Evolutionary conservation across 2,329 filamentous ascomycete genomes (phyloP).

Genomic region (Trichoderma hamatum): DNA sequence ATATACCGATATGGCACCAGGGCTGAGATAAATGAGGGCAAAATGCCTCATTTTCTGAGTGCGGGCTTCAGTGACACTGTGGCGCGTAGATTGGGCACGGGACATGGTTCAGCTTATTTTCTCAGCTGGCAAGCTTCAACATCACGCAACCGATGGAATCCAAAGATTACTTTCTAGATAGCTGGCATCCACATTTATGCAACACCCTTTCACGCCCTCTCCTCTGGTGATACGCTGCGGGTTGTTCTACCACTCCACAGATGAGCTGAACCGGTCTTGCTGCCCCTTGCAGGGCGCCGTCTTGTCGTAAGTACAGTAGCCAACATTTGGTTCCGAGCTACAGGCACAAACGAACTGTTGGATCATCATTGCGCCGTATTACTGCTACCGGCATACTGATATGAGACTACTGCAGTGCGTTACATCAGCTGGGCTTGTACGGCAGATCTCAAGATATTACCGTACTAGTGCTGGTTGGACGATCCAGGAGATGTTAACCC

Average conservation of each 20-base stretch:
- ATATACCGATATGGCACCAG: neutral
- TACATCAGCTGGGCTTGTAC: neutral
- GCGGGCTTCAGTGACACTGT: neutral
- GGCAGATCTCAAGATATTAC: neutral
- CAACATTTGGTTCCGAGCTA: neutral
- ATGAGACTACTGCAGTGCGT: neutral
- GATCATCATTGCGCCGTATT: neutral
- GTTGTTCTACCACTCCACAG: neutral
- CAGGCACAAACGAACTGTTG: neutral
- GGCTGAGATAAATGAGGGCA: neutral
- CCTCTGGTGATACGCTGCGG: neutral
- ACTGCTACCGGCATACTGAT: neutral
- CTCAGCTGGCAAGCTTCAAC: neutral
- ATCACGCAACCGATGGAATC: neutral
- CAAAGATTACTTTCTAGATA: neutral
- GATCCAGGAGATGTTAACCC: too few species aligned
- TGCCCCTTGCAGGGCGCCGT: neutral
- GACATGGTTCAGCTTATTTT: neutral
- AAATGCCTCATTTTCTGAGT: slow-evolving; percentile 4
- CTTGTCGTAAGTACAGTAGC: neutral
- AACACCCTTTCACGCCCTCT: neutral
- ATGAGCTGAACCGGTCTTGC: neutral
- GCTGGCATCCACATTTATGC: neutral
- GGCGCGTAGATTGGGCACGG: neutral
- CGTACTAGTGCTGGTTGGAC: neutral